A percentile compares a stretch with the other conserved stretches of the same genome.
Evolutionary conservation across 1,139 yeast species (phyloP).

Genomic region (Hyphopichia wangnamkhiaoensis): DNA sequence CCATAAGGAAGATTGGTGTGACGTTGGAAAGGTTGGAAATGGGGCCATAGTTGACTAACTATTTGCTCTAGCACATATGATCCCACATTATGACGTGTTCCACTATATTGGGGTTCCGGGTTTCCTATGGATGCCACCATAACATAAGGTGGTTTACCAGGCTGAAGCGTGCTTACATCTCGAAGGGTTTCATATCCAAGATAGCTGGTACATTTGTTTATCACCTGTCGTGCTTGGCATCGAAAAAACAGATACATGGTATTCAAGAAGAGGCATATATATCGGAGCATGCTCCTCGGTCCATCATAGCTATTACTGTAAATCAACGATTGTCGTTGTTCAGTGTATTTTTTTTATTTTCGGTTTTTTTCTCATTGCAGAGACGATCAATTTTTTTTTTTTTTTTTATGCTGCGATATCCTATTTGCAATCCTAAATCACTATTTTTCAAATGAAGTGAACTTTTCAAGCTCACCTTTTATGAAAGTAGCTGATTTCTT

Average conservation of each 20-base stretch:
- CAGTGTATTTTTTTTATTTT: too few species aligned
- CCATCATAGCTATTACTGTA: too few species aligned
- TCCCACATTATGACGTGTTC: conserved; percentile 81
- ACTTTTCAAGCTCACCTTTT: conserved; percentile 10
- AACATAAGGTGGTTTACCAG: conserved; percentile 26
- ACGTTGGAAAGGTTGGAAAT: conserved; percentile 18
- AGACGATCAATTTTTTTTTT: too few species aligned
- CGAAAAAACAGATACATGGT: neutral
- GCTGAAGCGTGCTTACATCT: conserved; percentile 7
- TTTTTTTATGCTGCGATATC: too few species aligned
- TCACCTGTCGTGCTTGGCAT: neutral
- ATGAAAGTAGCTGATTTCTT: conserved; percentile 19
- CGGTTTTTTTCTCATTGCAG: too few species aligned
- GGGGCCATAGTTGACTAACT: conserved; percentile 24
- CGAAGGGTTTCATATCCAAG: neutral
- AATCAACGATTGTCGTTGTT: too few species aligned
- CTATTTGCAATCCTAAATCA: too few species aligned
- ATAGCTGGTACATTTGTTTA: too few species aligned
- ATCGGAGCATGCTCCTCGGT: conserved; percentile 1
- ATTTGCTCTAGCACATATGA: conserved; percentile 50
- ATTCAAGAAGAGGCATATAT: neutral
- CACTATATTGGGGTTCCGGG: conserved; percentile 62
- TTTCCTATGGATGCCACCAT: conserved; percentile 72
- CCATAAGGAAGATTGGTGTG: conserved; percentile 21
- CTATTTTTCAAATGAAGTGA: neutral